Conservation (phyloP, 345 rosid genomes). For the Conringia planisiliqua region DNA sequence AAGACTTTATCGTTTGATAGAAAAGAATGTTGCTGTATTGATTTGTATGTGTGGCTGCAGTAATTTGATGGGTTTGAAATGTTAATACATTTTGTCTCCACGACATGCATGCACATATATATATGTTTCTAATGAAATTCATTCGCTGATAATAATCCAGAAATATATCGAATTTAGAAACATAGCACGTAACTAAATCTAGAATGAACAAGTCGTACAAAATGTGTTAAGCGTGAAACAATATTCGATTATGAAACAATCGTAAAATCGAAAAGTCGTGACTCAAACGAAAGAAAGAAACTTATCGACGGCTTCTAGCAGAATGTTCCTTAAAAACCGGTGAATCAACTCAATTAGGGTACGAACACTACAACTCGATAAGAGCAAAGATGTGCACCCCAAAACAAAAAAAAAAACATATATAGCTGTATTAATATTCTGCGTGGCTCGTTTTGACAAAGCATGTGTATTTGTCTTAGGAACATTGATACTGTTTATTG, state of each 20-base stretch:
- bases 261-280: not conserved
- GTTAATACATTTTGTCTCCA: not conserved
- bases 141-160: not conserved
- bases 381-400: not conserved
- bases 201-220: not conserved
- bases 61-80: not conserved
- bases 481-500: not conserved
- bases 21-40: not conserved
- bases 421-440: not conserved
- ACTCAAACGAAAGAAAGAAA: not conserved
- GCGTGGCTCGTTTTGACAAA: not conserved
- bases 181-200: not conserved
- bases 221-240: not conserved
- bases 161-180: not conserved
- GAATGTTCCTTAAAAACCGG: not conserved
- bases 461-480: not conserved
- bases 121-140: not conserved
- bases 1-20: not conserved
- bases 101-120: not conserved
- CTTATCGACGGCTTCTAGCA: not conserved
- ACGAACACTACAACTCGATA: not conserved
- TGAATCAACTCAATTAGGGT: slow-evolving; percentile 7
- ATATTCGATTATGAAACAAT: not conserved
- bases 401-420: not conserved
- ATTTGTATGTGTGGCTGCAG: not conserved